These are phyloP conservation scores for Eucalyptus marginata DNA, from an alignment of 345 rosid genomes.

Conservation along the genomic window DNA sequence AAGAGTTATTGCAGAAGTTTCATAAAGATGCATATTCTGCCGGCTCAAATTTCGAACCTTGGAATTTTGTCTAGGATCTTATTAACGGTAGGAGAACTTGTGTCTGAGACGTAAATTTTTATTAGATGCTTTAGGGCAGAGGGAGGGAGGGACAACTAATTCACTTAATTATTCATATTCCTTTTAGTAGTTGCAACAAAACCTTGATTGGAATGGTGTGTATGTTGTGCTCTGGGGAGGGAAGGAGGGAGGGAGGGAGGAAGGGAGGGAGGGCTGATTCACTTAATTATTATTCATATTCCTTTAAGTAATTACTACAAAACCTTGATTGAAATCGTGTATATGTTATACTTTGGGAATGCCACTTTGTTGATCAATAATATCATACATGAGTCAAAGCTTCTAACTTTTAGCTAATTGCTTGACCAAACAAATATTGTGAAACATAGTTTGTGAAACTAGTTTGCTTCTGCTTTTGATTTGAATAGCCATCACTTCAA, in stretches of 20 bases:
- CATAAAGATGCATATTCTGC: neutral
- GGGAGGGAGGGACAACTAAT: too few species aligned
- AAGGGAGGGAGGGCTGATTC: neutral
- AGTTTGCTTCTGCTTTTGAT: neutral
- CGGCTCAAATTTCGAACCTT: neutral
- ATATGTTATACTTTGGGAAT: neutral
- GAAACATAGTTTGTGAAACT: neutral
- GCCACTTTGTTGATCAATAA: neutral
- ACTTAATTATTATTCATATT: neutral
- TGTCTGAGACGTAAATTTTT: neutral
- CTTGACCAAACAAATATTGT: neutral
- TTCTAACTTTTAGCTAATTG: neutral
- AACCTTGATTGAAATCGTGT: neutral
- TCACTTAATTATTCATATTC: too few species aligned
- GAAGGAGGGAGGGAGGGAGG: too few species aligned
- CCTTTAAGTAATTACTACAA: neutral
- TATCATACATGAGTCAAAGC: neutral
- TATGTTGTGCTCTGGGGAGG: too few species aligned
- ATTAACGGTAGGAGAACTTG: neutral
- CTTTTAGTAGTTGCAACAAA: too few species aligned
- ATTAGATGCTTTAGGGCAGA: neutral
- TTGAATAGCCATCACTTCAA: neutral
- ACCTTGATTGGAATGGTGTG: too few species aligned
- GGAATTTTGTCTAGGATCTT: neutral
- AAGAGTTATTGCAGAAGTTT: neutral